Evolutionary conservation across 2,329 filamentous ascomycete species (phyloP).

Genomic region (Aschersonia sp.): DNA sequence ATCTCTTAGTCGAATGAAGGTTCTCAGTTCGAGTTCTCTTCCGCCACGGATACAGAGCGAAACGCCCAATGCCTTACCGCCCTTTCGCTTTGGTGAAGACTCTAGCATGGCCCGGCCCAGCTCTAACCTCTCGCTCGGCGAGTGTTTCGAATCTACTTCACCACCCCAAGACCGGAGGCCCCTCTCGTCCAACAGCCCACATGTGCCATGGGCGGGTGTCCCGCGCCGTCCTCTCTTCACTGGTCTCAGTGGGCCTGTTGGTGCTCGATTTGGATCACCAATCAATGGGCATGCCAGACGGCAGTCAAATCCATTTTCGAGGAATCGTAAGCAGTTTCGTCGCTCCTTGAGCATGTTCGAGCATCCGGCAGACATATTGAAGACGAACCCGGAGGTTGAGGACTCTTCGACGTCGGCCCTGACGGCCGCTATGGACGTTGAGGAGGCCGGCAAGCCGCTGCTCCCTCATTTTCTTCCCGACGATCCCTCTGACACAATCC

Average conservation of each 20-base stretch:
- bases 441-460: constrained; percentile 57
- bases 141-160: constrained; percentile 64
- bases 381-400: constrained; percentile 51
- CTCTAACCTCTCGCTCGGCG: constrained; percentile 49
- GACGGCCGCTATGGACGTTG: constrained; percentile 70
- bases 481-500: constrained; percentile 72
- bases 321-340: constrained; percentile 77
- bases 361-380: constrained; percentile 75
- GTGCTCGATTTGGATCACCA: constrained; percentile 61
- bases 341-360: constrained; percentile 98
- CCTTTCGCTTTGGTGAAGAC: constrained; percentile 57
- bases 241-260: constrained; percentile 34
- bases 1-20: constrained; percentile 61
- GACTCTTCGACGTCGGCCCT: constrained; percentile 30
- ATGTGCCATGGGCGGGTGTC: constrained; percentile 37
- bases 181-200: constrained; percentile 45
- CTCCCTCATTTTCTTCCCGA: constrained; percentile 77
- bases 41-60: constrained; percentile 47
- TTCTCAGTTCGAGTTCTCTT: constrained; percentile 53
- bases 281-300: constrained; percentile 58
- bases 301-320: constrained; percentile 53
- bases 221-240: constrained; percentile 53
- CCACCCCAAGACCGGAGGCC: constrained; percentile 57
- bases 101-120: constrained; percentile 13
- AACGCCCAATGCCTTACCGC: constrained; percentile 40